phyloP scores from a whole-genome alignment of 108 stramenopile species.

The Schizochytrium sp. region DNA sequence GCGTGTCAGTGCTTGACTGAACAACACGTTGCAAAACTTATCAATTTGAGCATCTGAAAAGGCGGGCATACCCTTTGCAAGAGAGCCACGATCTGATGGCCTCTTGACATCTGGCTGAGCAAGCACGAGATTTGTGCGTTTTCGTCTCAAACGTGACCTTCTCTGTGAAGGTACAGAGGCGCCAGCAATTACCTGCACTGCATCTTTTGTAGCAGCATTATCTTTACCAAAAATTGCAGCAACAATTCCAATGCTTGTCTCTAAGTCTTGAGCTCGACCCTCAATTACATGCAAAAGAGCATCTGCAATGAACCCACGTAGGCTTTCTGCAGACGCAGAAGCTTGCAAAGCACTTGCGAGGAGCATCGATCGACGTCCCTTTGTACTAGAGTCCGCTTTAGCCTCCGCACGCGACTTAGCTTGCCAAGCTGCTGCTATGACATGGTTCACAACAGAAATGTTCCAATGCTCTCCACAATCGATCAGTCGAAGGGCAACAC shows the following conservation, averaged over 20 bases:
- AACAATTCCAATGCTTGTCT: not conserved
- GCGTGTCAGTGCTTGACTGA: not conserved
- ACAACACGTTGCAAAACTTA: not conserved
- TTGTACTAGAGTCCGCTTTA: not conserved
- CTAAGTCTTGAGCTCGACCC: conserved; percentile 1
- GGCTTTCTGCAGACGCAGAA: not conserved
- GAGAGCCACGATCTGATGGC: not conserved
- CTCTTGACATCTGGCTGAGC: not conserved
- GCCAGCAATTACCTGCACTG: not conserved
- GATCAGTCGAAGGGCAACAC: not conserved
- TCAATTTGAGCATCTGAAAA: not conserved
- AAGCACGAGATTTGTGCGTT: conserved; percentile 4
- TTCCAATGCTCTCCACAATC: conserved; percentile 4
- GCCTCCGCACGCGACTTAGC: not conserved
- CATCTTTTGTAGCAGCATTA: not conserved
- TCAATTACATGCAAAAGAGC: not conserved
- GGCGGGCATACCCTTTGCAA: too few species aligned
- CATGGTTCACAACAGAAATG: not conserved
- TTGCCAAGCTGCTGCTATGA: not conserved
- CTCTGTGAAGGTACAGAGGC: not conserved
- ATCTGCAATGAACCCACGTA: not conserved
- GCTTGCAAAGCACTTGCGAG: not conserved
- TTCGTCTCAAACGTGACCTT: not conserved
- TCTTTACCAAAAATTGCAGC: not conserved
- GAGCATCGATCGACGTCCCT: not conserved